Conservation (phyloP, 495 filamentous ascomycete genomes). For the Penicillium verhagenii region DNA sequence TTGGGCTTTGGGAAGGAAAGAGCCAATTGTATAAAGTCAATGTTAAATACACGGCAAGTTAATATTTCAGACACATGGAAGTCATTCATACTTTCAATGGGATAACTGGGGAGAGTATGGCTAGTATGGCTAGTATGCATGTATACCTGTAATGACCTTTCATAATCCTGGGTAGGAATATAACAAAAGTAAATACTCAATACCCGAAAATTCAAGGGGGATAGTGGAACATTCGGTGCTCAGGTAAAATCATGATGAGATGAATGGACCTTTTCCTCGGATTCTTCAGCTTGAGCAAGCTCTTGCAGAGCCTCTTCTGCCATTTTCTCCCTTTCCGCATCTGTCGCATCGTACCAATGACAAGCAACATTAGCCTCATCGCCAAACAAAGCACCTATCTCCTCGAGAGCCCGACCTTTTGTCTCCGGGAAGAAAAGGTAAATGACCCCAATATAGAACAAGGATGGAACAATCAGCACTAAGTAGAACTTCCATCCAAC, state of each 20-base stretch:
- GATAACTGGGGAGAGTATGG: no score
- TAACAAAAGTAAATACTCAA: no score
- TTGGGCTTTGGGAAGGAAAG: not conserved
- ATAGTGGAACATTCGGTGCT: no score
- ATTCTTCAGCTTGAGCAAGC: not conserved
- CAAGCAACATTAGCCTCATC: not conserved
- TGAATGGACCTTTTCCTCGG: not conserved
- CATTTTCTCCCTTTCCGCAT: conserved; percentile 12
- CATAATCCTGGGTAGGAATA: no score
- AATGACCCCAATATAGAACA: not conserved
- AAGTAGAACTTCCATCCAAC: conserved; percentile 41
- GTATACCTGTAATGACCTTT: no score
- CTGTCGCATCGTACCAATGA: conserved; percentile 1
- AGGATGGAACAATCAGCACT: conserved; percentile 26
- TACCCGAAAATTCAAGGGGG: no score
- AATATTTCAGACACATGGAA: not conserved
- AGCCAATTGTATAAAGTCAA: not conserved
- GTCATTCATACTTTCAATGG: no score
- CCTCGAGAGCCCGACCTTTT: not conserved
- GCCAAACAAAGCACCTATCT: conserved; percentile 2
- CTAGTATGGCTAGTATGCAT: no score
- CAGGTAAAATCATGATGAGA: not conserved
- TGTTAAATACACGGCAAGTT: not conserved
- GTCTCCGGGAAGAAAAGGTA: not conserved
- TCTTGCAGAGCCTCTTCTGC: not conserved